Conservation (phyloP, 192 early-diverging fungal genomes). For the Gigaspora rosea region DNA sequence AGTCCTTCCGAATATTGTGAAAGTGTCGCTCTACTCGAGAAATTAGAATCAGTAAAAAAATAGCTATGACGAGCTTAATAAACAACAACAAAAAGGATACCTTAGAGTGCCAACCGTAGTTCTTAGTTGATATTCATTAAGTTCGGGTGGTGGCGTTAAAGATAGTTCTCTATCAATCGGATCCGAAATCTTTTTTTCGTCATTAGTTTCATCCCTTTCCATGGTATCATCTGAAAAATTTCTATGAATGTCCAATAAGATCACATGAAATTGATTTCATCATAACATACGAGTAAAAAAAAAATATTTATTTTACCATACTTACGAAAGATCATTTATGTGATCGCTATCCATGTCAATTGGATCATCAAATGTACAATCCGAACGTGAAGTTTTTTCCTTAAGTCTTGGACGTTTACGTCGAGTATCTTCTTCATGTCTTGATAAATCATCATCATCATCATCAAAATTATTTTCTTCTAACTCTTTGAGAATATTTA, state of each 20-base stretch:
- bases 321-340: constrained; percentile 8
- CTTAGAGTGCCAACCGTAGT: constrained; percentile 17
- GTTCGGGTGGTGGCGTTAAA: constrained; percentile 21
- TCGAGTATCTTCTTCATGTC: not conserved
- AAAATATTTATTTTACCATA: not conserved
- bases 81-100: not conserved
- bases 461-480: not conserved
- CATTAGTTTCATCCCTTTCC: not conserved
- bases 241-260: not conserved
- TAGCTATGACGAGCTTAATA: not conserved
- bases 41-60: not conserved
- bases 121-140: not conserved
- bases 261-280: not conserved
- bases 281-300: not conserved
- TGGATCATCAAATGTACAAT: constrained; percentile 7
- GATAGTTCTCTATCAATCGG: not conserved
- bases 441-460: not conserved
- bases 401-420: not conserved
- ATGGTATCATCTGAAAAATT: constrained; percentile 7
- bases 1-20: constrained; percentile 11
- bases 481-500: not conserved
- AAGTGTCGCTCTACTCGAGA: not conserved
- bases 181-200: not conserved
- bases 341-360: not conserved
- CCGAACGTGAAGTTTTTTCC: not conserved